Conservation (phyloP, 2,329 filamentous ascomycete species). For the Pseudogymnoascus sp. region DNA sequence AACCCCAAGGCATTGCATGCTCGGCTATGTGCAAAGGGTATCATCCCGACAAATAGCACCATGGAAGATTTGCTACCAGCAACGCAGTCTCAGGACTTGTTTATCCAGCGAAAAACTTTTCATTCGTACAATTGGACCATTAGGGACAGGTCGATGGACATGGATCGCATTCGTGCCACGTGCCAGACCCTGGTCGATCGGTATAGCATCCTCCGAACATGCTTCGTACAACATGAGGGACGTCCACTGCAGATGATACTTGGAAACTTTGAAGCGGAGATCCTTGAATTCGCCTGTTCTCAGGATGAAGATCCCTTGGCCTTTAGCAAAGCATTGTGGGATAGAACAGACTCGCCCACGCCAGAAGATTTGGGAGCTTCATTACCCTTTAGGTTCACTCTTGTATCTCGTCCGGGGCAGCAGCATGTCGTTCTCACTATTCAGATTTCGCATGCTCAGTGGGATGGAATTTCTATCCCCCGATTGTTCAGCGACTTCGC, state of each 20-base stretch:
- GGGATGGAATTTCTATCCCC: slow-evolving; percentile 1
- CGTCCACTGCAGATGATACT: slow-evolving; percentile 12
- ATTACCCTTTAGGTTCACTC: neutral
- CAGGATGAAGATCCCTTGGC: neutral
- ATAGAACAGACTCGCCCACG: neutral
- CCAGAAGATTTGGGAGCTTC: neutral
- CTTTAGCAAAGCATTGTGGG: neutral
- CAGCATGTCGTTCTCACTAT: neutral
- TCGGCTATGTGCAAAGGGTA: neutral
- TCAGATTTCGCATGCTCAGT: slow-evolving; percentile 7
- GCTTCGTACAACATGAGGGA: slow-evolving; percentile 11
- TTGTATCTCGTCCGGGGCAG: neutral
- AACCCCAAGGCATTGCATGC: neutral
- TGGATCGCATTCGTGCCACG: slow-evolving; percentile 1
- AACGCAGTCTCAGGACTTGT: slow-evolving; percentile 12
- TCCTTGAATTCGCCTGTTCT: neutral
- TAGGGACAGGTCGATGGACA: slow-evolving; percentile 10
- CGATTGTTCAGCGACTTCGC: neutral
- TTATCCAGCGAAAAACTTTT: neutral
- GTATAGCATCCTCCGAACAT: slow-evolving; percentile 14
- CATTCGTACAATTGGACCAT: slow-evolving; percentile 10
- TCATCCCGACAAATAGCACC: neutral
- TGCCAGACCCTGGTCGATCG: slow-evolving; percentile 9
- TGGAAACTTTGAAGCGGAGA: neutral
- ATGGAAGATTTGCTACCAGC: slow-evolving; percentile 15